These are phyloP conservation scores for Podospora pseudoanserina DNA, from an alignment of 495 filamentous ascomycete species.

Conservation along the genomic window DNA sequence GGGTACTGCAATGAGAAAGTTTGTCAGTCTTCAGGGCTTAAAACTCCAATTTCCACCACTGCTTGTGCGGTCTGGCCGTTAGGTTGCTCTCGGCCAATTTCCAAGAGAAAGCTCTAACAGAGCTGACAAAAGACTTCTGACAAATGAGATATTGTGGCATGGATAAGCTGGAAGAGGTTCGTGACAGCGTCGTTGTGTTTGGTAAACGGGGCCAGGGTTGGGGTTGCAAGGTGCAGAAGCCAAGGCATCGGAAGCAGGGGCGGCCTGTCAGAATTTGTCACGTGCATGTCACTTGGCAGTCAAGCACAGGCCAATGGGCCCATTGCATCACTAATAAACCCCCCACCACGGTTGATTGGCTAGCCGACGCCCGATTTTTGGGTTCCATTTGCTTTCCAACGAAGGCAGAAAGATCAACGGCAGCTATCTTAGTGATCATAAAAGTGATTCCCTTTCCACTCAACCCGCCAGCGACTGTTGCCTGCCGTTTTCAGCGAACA, in stretches of 20 bases:
- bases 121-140: neutral
- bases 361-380: conserved; percentile 26
- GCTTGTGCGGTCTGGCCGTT: neutral
- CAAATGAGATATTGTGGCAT: neutral
- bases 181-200: neutral
- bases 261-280: neutral
- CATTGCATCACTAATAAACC: conserved; percentile 20
- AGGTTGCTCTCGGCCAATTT: neutral
- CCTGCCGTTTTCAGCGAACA: conserved; percentile 3
- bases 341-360: conserved; percentile 39
- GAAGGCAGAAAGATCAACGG: conserved; percentile 17
- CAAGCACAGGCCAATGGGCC: conserved; percentile 19
- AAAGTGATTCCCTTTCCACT: neutral
- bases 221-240: neutral
- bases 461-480: conserved; percentile 1
- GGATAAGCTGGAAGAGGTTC: neutral
- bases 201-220: neutral
- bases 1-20: neutral
- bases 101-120: neutral
- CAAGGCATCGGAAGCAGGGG: neutral
- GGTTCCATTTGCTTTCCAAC: conserved; percentile 24
- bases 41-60: neutral
- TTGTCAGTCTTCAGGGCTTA: neutral
- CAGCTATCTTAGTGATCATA: conserved; percentile 8
- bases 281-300: neutral